Evolutionary conservation across 306 rosid species (phyloP).

Genomic region (Bauhinia variegata): DNA sequence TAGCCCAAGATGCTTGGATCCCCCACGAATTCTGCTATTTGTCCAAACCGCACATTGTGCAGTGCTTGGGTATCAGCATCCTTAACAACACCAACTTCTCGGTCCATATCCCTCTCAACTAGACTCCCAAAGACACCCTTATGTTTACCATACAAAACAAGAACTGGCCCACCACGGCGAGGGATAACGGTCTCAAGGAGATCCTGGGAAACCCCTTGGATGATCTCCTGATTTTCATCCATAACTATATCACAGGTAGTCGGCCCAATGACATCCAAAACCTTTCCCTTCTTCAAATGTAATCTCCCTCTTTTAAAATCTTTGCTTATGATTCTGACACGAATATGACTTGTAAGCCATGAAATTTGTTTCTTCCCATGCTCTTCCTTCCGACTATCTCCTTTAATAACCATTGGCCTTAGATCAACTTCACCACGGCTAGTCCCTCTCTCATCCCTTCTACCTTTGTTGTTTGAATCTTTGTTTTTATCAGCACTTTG

Average conservation of each 20-base stretch:
- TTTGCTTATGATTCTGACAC: constrained; percentile 72
- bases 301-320: constrained; percentile 69
- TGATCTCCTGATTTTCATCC: constrained; percentile 76
- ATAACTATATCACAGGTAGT: constrained; percentile 71
- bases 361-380: constrained; percentile 38
- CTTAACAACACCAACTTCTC: constrained; percentile 61
- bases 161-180: constrained; percentile 72
- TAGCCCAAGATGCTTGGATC: constrained; percentile 80
- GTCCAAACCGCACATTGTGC: constrained; percentile 66
- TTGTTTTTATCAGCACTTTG: constrained; percentile 21
- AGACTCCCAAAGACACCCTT: constrained; percentile 78
- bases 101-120: constrained; percentile 73
- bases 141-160: constrained; percentile 76
- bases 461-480: constrained; percentile 34
- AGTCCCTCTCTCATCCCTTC: constrained; percentile 23
- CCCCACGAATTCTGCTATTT: constrained; percentile 83
- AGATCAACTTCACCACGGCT: constrained; percentile 24
- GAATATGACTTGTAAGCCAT: constrained; percentile 83
- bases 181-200: constrained; percentile 82
- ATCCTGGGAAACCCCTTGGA: constrained; percentile 81
- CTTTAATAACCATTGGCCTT: constrained; percentile 16
- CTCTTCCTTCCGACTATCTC: constrained; percentile 32
- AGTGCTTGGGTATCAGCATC: constrained; percentile 79
- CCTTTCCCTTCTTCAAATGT: constrained; percentile 77
- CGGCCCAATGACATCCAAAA: constrained; percentile 84